These are phyloP conservation scores for Apiotrichum gracile DNA, from an alignment of 1,284 basidiomycete species.

Conservation along the genomic window DNA sequence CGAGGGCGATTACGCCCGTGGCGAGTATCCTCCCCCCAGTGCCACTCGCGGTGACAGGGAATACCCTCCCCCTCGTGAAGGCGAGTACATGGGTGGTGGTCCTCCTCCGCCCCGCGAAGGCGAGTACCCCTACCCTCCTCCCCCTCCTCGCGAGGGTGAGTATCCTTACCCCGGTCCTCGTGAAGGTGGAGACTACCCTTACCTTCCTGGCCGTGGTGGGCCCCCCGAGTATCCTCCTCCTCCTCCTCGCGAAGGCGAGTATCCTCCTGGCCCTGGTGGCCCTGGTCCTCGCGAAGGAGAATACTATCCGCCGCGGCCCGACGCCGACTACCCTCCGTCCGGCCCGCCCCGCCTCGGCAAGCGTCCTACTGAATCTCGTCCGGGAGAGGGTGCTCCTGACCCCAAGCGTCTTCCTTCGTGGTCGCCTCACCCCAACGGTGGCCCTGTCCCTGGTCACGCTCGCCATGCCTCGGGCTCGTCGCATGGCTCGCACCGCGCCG, in stretches of 20 bases:
- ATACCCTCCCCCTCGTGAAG: constrained; percentile 1
- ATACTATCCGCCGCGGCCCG: not conserved
- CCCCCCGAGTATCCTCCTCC: not conserved
- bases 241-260: not conserved
- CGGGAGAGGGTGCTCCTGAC: not conserved
- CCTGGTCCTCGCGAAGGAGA: not conserved
- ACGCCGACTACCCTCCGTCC: not conserved
- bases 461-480: constrained; percentile 4
- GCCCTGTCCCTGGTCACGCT: not conserved
- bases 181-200: not conserved
- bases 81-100: not conserved
- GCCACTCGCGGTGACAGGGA: too few species aligned
- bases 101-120: not conserved
- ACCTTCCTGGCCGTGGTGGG: not conserved
- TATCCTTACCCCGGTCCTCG: not conserved
- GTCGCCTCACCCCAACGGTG: constrained; percentile 5
- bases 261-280: not conserved
- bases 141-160: not conserved
- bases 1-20: not conserved
- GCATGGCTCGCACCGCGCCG: not conserved
- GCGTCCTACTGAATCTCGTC: constrained; percentile 10
- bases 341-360: constrained; percentile 10
- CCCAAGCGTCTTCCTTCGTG: constrained; percentile 14
- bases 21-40: not conserved
- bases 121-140: not conserved